Evolutionary conservation across 176 grass and related monocot genomes (phyloP), one percentile per base, ranked within the genome.

Genomic region (Eremochloa ophiuroides): DNA sequence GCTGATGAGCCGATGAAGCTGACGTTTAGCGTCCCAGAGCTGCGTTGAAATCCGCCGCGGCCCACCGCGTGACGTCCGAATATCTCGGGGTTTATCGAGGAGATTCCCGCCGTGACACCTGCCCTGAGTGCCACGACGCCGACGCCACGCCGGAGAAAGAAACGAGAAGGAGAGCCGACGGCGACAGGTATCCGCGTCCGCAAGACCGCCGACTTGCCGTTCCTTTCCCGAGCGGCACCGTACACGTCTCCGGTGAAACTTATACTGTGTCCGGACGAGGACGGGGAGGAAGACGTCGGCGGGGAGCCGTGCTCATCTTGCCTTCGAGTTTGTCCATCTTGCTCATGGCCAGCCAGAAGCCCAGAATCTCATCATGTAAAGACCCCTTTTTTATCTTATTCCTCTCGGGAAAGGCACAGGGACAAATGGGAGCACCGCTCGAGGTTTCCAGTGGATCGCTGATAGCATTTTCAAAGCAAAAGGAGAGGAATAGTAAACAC

Each of bases 381-480:
- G 26, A 4, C 20, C 83, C 13, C 7, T 69, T 62, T 14, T 0
- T 14, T 16, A 0, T 8, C n/a, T 17, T 27, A 3, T 15, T 16
- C 8, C 28, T 25, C 15, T 9, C 9, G 7, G 4, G 20, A 9
- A 69, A 50, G n/a, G 30, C 10, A 5, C 5, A 59, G 26, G 30
- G 62, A 87, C 80, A 83, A 75, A 85, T 64, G 6, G 63, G 40
- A 35, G 42, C 82, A 30, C 82, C 10, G 76, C 87, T 80, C 76
- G 70, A 88, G 82, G 76, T 5, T 71, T 89, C 76, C 62, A 73
- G 56, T 28, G 50, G n/a, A 65, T 17, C 23, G 85, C 11, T 31
- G 48, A 50, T 63, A 47, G 12, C 61, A 79, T 66, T 50, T 85
- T 67, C 10, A 80, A 81, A 51, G 70, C 62, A 28, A 55, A 33